Evolutionary conservation across 257 asterid species (phyloP), one percentile per base, ranked within the genome.

Genomic region (Fraxinus excelsior): DNA sequence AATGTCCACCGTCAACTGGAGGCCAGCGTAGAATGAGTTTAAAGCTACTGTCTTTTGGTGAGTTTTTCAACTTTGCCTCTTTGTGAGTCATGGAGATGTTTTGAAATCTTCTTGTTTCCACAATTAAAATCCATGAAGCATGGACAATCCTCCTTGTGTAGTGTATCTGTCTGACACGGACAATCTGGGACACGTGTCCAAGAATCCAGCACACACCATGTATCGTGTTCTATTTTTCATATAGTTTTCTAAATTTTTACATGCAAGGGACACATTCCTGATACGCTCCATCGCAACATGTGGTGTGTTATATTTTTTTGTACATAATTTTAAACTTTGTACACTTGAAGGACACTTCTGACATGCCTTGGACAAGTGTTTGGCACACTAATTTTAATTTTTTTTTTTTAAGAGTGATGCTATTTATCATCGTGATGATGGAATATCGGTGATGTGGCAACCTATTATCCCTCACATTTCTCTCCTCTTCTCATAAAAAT

Each of bases 1-100:
- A 35, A 73, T 84, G 82, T 58, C 88, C 74, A 62, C 85, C 18
- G 70, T 80, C 70, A 80, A 71, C 74, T 84, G 90, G 90, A 84
- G 88, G 76, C 90, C 88, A 78, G 75, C 83, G 16, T 86, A 78
- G 78, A 25, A 62, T 25, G 28, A 23, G 34, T 62, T 62, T 26
- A 12, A 62, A 62, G 19, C 35, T 25, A 25, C n/a, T 25, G 68
- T 62, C 14, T 60, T n/a, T 26, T 49, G 84, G 82, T 80, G 78
- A 72, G 85, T 44, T 66, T 76, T 72, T 18, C 42, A 3, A 37
- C 46, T 62, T n/a, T 31, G 26, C 28, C 40, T 40, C 42, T 66
- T 65, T 7, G 2, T 25, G 34, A 25, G 68, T 26, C 68, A 62
- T 62, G 6, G 14, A 62, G 35, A 25, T 62, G 68, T 11, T 62